Conservation (phyloP, 495 filamentous ascomycete species). For the Penicillium paradoxum region DNA sequence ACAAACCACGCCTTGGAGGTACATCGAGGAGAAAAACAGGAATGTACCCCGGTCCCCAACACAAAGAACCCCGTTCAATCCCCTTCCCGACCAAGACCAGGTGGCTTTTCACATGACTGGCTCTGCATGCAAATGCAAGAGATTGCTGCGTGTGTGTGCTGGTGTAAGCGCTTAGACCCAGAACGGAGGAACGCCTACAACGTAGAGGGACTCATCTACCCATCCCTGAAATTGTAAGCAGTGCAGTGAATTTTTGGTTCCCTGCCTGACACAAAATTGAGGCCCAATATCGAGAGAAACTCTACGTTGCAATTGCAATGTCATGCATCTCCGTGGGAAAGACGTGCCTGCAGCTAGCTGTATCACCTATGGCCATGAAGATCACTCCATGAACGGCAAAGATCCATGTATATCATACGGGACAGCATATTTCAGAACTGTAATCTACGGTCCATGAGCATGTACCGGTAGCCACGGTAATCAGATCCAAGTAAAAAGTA, state of each 20-base stretch:
- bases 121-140: slow-evolving; percentile 39
- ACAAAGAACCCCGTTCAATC: background rate
- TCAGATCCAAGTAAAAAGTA: no score
- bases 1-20: background rate
- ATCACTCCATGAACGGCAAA: no score
- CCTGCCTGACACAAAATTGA: slow-evolving; percentile 14
- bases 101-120: slow-evolving; percentile 36
- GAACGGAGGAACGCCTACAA: background rate
- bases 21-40: no score
- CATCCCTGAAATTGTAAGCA: no score
- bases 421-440: no score
- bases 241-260: no score
- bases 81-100: slow-evolving; percentile 6
- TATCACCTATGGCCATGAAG: background rate
- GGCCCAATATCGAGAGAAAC: background rate
- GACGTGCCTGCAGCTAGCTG: background rate
- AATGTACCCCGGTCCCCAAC: background rate
- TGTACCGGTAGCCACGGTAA: no score
- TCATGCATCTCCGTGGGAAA: slow-evolving; percentile 8
- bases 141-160: slow-evolving; percentile 24
- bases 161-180: slow-evolving; percentile 21
- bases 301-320: background rate
- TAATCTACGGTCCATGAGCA: no score
- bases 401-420: no score
- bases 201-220: background rate